These are phyloP conservation scores for Calendula officinalis DNA, from an alignment of 129 eudicot species.

Conservation along the genomic window DNA sequence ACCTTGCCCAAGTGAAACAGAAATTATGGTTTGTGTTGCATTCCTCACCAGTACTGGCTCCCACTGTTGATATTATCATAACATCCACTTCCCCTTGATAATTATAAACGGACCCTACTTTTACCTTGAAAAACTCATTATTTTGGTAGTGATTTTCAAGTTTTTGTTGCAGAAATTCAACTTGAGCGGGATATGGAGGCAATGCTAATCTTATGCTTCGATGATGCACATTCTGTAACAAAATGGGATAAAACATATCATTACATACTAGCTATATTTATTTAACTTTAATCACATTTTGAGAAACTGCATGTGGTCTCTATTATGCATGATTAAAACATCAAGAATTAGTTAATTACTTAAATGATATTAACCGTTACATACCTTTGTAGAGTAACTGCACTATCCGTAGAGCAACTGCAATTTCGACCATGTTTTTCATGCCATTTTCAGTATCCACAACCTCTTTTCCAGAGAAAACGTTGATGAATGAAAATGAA, in stretches of 20 bases:
- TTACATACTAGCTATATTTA: not conserved
- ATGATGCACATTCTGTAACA: conserved; percentile 42
- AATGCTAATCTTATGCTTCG: conserved; percentile 39
- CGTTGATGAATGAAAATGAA: conserved; percentile 39
- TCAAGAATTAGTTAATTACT: too few species aligned
- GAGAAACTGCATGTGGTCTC: too few species aligned
- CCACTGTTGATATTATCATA: conserved; percentile 52
- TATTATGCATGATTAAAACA: too few species aligned
- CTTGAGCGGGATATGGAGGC: conserved; percentile 64
- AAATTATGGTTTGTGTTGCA: conserved; percentile 37
- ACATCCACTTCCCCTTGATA: conserved; percentile 52
- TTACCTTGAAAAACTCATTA: conserved; percentile 29
- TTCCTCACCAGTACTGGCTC: conserved; percentile 36
- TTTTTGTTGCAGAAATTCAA: conserved; percentile 37
- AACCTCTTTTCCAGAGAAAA: conserved; percentile 36
- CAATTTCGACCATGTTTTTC: conserved; percentile 57
- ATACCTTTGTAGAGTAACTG: conserved; percentile 50
- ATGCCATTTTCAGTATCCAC: conserved; percentile 34
- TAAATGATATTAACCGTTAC: not conserved
- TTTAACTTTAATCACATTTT: not conserved
- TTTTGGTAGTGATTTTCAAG: conserved; percentile 31
- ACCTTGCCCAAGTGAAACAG: conserved; percentile 57
- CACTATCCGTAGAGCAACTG: conserved; percentile 39
- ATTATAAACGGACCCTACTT: conserved; percentile 41
- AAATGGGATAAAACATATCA: not conserved